Base-by-base conservation (phyloP, 2,329 filamentous ascomycete genomes). In the Hysterium pulicare region DNA sequence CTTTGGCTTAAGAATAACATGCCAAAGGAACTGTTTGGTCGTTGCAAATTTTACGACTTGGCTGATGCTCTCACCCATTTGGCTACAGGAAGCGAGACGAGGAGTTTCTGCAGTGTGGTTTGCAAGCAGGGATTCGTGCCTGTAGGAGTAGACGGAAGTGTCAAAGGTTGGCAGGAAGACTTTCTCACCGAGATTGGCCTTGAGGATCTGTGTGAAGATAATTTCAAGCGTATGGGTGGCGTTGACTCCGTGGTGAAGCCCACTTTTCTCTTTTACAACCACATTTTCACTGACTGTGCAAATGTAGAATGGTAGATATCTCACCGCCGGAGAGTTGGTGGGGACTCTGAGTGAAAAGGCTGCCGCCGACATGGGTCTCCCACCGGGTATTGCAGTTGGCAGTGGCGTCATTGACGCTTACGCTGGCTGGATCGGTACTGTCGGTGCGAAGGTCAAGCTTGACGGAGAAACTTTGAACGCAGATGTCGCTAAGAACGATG, bases 1-100 rank as follows among this genome's bases (percentile, higher is more conserved):
- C 77, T 97, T 44, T 98, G 93, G 93, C 78, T 98, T 62, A 97
- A 97, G 78, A 95, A 95, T 70, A 81, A 97, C 71, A 97, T 98
- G 93, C 86, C 93, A 2, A 78, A 86, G 42, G 87, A 95, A 58
- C 75, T 93, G 13, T 98, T 97, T 59, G 83, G 84, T 42, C 83
- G 85, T 48, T 96, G 90, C 82, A 96, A 95, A 69, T 98, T 98
- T 64, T 98, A 95, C 68, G 93, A 98, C 62, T 71, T 98, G 58
- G 84, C 84, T 1, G 93, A 98, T 69, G 93, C 90, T 10, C 77
- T 98, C 45, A 97, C 93, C 2, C 90, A 97, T 64, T 75, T 98
- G 56, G 93, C 93, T 24, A 97, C 93, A 7, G 91, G 90, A 16
- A 88, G 84, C 54, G 90, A 97, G 71, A 90, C 84, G 22, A 77